Base-by-base conservation (phyloP, 345 rosid species). In the Bruguiera parviflora region DNA sequence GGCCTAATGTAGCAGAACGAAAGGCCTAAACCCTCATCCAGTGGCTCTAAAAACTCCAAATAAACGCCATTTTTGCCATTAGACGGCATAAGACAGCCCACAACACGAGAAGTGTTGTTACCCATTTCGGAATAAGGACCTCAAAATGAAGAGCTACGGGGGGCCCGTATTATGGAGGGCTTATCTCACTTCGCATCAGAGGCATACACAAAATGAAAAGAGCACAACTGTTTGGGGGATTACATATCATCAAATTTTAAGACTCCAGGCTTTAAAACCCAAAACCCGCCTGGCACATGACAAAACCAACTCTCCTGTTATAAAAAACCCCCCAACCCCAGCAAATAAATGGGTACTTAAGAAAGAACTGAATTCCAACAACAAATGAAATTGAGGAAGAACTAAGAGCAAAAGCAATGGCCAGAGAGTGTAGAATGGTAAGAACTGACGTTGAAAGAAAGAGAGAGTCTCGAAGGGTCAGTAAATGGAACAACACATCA, bases 21-120 rank as follows among this genome's bases (percentile, higher is more conserved):
- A 81, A 91, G 98, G 63, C 98, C 98, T 72, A 93, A 82, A 37
- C 98, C 98, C 80, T 93, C 98, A 71, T 93, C 94, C 63, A 91
- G 64, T 46, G 93, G 92, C 83, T 91, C 96, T 10, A 86, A 68
- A 80, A 88, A 89, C 76, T 87, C 96, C 74, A 88, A 83, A 86
- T 87, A 96, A 21, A 84, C 92, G 37, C 91, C 91, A 35, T 82
- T 78, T 77, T 91, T 93, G 3, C 86, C 96, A 79, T 80, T 83
- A 13, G 83, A 88, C 15, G 97, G 92, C 79, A 83, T 90, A 37
- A 93, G 89, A 73, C 98, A 93, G 43, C 98, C 98, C 65, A 89
- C 88, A 65, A 93, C 96, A 65, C 96, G 93, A 78, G 98, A 93
- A 80, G 96, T 89, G 73, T 93, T 86, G 86, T 87, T 93, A 53